Evolutionary conservation across 257 asterid genomes (phyloP), one percentile per base, ranked within the genome.

Genomic region (Asclepias syriaca): DNA sequence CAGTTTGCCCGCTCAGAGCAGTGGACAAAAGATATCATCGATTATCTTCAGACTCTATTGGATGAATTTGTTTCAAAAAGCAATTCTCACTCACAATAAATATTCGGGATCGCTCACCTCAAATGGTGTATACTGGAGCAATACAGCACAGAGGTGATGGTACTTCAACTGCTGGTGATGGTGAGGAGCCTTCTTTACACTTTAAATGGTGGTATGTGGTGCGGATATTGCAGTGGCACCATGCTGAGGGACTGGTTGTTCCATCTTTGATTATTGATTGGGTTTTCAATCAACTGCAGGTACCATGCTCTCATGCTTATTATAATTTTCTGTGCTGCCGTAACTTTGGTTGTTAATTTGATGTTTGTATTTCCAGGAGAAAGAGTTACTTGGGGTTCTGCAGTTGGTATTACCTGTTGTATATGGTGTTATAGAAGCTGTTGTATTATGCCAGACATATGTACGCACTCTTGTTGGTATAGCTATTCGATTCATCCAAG

Each of bases 201-300:
- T 86, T 81, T 72, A 95, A 95, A 81, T 95, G 99, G 99, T 95
- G 99, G 99, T 95, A 90, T 76, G 88, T 90, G 78, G 97, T 92
- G 74, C 89, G 99, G 82, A 85, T 92, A 69, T 81, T 95, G 73
- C 96, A 92, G 34, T 92, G 97, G 98, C 98, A 95, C 82, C 96
- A 95, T 72, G 88, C 90, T 24, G 98, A 95, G 78, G 99, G 99
- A 77, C 88, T 95, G 75, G 77, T 95, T 67, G 68, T 87, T 77
- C 96, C 99, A 74, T 89, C 97, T 75, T 90, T 90, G 39, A 85
- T 95, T 74, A 89, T 92, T 82, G 98, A 92, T 72, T 95, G 99
- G 99, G 96, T 92, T 81, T 91, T 95, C 79, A 84, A 80, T 83
- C 99, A 92, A 83, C 97, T 95, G 50, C 96, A 90, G 99, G 99